phyloP scores from a whole-genome alignment of 345 rosid genomes.

The Cardiospermum halicacabum region DNA sequence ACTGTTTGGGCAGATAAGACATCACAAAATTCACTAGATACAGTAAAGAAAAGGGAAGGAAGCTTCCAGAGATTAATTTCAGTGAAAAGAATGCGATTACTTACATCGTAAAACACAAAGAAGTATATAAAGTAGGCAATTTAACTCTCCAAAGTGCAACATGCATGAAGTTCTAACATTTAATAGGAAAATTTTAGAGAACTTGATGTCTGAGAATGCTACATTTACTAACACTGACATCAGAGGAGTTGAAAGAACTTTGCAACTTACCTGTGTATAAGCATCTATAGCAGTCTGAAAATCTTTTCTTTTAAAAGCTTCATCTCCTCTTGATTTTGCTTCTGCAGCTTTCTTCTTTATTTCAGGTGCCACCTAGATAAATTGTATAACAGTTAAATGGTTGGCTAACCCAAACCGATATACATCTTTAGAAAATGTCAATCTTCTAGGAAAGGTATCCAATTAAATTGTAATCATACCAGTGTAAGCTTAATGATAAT shows the following conservation, averaged over 20 bases:
- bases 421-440: background rate
- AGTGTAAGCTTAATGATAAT: background rate
- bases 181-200: background rate
- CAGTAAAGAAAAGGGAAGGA: no score
- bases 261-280: conserved; percentile 65
- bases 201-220: background rate
- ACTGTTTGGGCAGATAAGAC: background rate
- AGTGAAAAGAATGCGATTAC: background rate
- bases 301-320: conserved; percentile 64
- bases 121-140: background rate
- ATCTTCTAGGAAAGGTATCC: background rate
- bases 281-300: conserved; percentile 58
- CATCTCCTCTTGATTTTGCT: conserved; percentile 91
- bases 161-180: background rate
- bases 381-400: background rate
- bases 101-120: background rate
- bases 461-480: background rate
- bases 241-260: background rate
- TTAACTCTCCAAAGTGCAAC: background rate
- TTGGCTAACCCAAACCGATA: background rate
- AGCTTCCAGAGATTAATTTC: no score
- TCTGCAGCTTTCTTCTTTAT: conserved; percentile 75
- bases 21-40: no score
- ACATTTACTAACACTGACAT: background rate
- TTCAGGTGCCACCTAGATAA: conserved; percentile 66